Conservation (phyloP, 768 basidiomycete species). For the Tricholoma matsutake region DNA sequence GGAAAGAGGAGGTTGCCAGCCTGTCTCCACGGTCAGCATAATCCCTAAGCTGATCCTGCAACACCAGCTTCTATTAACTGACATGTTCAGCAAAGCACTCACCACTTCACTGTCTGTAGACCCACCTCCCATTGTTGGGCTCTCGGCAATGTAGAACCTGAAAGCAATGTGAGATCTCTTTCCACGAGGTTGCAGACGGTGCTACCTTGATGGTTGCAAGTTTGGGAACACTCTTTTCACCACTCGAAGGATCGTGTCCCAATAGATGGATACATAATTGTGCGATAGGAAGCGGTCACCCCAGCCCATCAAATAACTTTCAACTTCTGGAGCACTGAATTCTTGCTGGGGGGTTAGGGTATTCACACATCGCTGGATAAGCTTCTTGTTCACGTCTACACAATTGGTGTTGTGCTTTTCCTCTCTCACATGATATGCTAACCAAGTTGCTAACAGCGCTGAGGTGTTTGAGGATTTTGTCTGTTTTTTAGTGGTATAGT, state of each 20-base stretch:
- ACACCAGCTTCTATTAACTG: background rate
- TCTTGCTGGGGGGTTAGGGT: constrained; percentile 33
- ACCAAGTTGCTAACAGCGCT: constrained; percentile 31
- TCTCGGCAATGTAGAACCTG: background rate
- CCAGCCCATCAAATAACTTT: constrained; percentile 42
- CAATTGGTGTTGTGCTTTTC: constrained; percentile 9
- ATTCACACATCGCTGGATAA: constrained; percentile 33
- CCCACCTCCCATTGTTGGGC: background rate
- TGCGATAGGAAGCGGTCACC: constrained; percentile 37
- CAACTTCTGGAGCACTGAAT: constrained; percentile 34
- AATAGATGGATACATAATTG: constrained; percentile 32
- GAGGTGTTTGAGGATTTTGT: constrained; percentile 30
- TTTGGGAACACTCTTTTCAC: constrained; percentile 14
- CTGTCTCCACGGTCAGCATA: constrained; percentile 17
- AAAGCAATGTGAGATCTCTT: background rate
- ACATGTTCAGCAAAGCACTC: background rate
- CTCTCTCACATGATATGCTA: constrained; percentile 23
- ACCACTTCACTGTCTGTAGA: background rate
- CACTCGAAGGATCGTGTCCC: constrained; percentile 16
- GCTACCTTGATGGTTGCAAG: background rate
- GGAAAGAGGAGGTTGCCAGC: constrained; percentile 6
- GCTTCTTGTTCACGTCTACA: constrained; percentile 19
- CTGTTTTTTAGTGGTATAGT: constrained; percentile 35
- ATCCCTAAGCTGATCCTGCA: constrained; percentile 18
- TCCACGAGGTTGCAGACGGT: too few species aligned